phyloP scores from a whole-genome alignment of 305 asterid species.

The Salvia sclarea region DNA sequence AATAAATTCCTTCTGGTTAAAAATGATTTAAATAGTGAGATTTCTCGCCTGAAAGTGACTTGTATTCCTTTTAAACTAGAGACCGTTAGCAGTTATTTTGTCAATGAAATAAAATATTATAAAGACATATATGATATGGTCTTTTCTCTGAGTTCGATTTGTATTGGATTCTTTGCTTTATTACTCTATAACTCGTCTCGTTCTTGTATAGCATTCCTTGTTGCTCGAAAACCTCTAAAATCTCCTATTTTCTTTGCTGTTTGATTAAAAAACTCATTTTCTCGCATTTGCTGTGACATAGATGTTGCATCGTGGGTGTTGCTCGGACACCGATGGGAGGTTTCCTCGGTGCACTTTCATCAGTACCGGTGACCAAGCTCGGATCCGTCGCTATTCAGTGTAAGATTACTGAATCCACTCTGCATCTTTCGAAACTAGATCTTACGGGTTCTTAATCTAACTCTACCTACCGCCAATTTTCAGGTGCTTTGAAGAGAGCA shows the following conservation, averaged over 20 bases:
- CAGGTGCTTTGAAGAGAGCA: slow-evolving; percentile 93
- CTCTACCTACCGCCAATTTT: slow-evolving; percentile 33
- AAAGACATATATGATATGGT: neutral
- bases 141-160: slow-evolving; percentile 9
- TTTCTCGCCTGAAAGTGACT: neutral
- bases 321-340: slow-evolving; percentile 98
- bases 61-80: slow-evolving; percentile 12
- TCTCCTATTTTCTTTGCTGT: slow-evolving; percentile 3
- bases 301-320: slow-evolving; percentile 99
- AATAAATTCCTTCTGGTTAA: neutral
- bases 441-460: slow-evolving; percentile 11
- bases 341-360: slow-evolving; percentile 90
- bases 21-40: neutral
- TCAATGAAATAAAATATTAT: neutral
- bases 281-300: slow-evolving; percentile 37
- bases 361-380: slow-evolving; percentile 90
- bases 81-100: neutral
- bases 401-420: slow-evolving; percentile 42
- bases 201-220: neutral
- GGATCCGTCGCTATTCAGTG: slow-evolving; percentile 91
- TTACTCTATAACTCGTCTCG: neutral
- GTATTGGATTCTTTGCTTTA: slow-evolving; percentile 2
- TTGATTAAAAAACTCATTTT: slow-evolving; percentile 6
- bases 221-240: slow-evolving; percentile 17
- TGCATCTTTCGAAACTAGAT: slow-evolving; percentile 4